A percentile compares a stretch with the other conserved stretches of the same genome.
Conservation (phyloP, 306 rosid genomes). For the Parietaria judaica region DNA sequence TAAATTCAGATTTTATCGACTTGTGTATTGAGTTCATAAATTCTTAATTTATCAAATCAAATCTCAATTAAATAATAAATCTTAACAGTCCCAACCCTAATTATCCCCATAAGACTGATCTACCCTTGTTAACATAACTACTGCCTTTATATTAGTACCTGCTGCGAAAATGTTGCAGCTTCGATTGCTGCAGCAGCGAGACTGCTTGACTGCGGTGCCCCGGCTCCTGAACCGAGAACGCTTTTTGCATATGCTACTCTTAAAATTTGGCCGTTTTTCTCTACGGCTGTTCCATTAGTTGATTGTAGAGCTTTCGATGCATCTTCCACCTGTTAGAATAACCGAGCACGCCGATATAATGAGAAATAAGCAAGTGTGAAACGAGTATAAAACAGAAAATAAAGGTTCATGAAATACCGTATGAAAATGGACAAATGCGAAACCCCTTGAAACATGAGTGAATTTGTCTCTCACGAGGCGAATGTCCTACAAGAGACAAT, state of each 20-base stretch:
- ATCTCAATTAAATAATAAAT: too few relatives aligned
- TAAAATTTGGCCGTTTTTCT: slow-evolving; percentile 86
- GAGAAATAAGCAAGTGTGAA: background rate
- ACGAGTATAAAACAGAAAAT: too few relatives aligned
- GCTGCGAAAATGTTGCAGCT: slow-evolving; percentile 95
- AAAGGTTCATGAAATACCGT: slow-evolving; percentile 37
- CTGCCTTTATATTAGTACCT: slow-evolving; percentile 29
- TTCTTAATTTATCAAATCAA: too few relatives aligned
- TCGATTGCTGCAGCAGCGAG: slow-evolving; percentile 99
- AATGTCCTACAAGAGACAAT: slow-evolving; percentile 65
- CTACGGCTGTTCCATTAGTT: slow-evolving; percentile 84
- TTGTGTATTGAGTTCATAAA: too few relatives aligned
- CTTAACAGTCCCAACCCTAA: too few relatives aligned
- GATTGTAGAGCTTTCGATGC: slow-evolving; percentile 90
- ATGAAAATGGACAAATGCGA: slow-evolving; percentile 93
- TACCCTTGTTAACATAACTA: too few relatives aligned
- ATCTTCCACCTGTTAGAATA: slow-evolving; percentile 73
- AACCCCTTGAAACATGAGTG: slow-evolving; percentile 96
- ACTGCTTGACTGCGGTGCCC: slow-evolving; percentile 79
- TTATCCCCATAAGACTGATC: too few relatives aligned
- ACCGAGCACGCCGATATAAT: slow-evolving; percentile 6
- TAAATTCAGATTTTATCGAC: too few relatives aligned
- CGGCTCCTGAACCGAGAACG: slow-evolving; percentile 81
- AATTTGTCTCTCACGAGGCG: slow-evolving; percentile 97
- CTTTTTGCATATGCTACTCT: slow-evolving; percentile 98